Evolutionary conservation across 495 filamentous ascomycete genomes (phyloP).

Genomic region (Neurospora sp.): DNA sequence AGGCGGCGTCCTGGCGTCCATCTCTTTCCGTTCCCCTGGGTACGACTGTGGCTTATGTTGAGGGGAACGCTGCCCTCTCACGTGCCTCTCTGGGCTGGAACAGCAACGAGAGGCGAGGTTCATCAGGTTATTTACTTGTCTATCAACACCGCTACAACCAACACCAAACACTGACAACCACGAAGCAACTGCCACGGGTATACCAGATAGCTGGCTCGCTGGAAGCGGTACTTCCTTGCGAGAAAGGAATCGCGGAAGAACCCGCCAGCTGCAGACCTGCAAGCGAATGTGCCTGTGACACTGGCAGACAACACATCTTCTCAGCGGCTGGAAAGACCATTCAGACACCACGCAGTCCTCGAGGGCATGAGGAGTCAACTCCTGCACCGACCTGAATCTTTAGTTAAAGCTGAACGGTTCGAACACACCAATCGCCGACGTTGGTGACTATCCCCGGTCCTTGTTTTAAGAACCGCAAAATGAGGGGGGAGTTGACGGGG

Average conservation of each 20-base stretch:
- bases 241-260: neutral
- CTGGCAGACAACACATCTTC: neutral
- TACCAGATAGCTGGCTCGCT: neutral
- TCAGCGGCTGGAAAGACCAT: neutral
- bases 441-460: neutral
- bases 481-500: neutral
- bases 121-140: neutral
- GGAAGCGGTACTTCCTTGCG: neutral
- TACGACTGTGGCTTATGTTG: neutral
- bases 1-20: neutral
- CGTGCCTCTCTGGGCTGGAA: neutral
- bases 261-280: neutral
- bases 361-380: neutral
- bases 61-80: neutral
- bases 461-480: neutral
- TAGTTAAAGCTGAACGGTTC: neutral
- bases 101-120: neutral
- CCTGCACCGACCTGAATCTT: neutral
- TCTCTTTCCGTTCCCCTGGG: neutral
- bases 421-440: neutral
- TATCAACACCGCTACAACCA: neutral
- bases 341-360: neutral
- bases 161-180: neutral
- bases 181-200: neutral
- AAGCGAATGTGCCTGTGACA: neutral